Conservation (phyloP, 345 rosid genomes). For the Heritiera fomes region DNA sequence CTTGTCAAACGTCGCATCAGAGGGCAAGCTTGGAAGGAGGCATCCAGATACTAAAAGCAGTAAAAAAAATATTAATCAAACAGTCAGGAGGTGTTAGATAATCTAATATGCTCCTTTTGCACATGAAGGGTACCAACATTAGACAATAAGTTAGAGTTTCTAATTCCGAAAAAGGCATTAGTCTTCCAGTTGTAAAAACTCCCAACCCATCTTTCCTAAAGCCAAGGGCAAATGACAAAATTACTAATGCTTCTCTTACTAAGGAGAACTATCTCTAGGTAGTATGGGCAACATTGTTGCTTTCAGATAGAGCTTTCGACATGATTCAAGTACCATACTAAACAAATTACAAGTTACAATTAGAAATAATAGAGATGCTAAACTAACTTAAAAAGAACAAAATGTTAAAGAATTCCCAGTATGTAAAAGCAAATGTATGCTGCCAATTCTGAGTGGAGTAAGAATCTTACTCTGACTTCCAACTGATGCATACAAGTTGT, state of each 20-base stretch:
- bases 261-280: neutral
- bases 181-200: neutral
- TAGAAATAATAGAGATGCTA: neutral
- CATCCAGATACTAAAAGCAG: constrained; percentile 75
- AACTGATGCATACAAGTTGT: constrained; percentile 41
- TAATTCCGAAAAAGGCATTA: neutral
- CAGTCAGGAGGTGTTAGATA: neutral
- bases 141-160: neutral
- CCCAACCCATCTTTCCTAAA: neutral
- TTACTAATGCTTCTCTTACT: neutral
- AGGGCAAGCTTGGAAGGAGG: constrained; percentile 93
- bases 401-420: neutral
- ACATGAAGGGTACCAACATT: neutral
- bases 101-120: neutral
- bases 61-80: neutral
- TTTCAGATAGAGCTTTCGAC: neutral
- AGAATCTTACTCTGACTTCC: constrained; percentile 62
- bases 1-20: constrained; percentile 85
- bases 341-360: neutral
- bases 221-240: neutral
- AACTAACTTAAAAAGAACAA: neutral
- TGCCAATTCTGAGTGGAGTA: constrained; percentile 1
- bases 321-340: neutral
- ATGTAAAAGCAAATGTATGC: neutral
- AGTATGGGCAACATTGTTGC: neutral